These are phyloP conservation scores for Phytopythium aichiense DNA, from an alignment of 352 stramenopile genomes.

Conservation along the genomic window DNA sequence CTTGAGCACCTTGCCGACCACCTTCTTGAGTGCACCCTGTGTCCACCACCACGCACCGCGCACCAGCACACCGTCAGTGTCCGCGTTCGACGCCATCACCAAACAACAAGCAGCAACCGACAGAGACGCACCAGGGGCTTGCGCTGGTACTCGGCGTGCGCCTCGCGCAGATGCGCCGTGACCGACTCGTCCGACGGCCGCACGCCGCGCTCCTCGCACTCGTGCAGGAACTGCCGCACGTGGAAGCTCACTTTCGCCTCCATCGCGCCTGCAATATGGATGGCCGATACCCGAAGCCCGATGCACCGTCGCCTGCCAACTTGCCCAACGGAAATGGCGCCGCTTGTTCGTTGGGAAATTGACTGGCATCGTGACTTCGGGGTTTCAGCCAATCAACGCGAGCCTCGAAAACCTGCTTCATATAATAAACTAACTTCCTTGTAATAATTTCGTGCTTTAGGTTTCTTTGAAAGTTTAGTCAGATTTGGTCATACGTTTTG, in stretches of 20 bases:
- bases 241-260: conserved; percentile 87
- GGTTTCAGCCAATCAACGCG: too few species aligned
- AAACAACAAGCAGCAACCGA: neutral
- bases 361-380: too few species aligned
- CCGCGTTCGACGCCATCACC: neutral
- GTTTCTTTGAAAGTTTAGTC: too few species aligned
- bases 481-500: too few species aligned
- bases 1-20: conserved; percentile 71
- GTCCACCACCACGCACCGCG: too few species aligned
- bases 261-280: conserved; percentile 45
- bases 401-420: too few species aligned
- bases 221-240: conserved; percentile 76
- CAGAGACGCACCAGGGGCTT: conserved; percentile 44
- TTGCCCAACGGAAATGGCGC: too few species aligned
- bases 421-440: too few species aligned
- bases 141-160: conserved; percentile 83
- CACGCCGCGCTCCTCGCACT: conserved; percentile 66
- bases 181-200: conserved; percentile 59
- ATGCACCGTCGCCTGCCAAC: too few species aligned
- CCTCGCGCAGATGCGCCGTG: conserved; percentile 55
- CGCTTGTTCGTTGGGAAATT: too few species aligned
- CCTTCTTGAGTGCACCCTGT: conserved; percentile 52
- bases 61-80: neutral
- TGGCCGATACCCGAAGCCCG: too few species aligned
- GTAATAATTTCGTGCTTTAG: too few species aligned